Evolutionary conservation across 805 yeast genomes (phyloP), one percentile per base, ranked within the genome.

Genomic region (Candida namnaoensis): DNA sequence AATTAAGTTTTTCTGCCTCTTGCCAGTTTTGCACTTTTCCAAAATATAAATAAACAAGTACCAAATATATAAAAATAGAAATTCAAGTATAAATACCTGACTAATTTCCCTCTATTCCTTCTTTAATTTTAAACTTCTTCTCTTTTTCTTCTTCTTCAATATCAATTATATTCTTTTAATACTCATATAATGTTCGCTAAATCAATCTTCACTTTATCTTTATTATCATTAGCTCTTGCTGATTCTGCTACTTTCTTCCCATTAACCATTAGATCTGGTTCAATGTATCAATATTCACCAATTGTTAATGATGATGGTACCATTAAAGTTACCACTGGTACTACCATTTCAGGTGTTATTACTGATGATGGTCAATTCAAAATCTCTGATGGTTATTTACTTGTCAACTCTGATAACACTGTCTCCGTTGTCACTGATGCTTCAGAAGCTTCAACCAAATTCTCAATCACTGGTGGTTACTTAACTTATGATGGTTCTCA

Each of bases 191-290:
- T 26, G 28, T 8, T 26, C 28, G 28, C 28, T 8, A 34, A 57
- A 32, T 43, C 53, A 25, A 41, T 56, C 35, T 49, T 57, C 42
- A 45, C 55, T 38, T 41, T 62, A 30, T 46, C 56, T 37, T 55
- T 46, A 44, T 54, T 55, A 39, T 41, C 65, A 15, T 43, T 58
- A 27, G 55, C 58, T 38, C 42, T 53, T 34, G 69, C 69, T 33
- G 69, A 64, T 50, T 65, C 71, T 24, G 59, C 57, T 43, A 19
- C 50, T 13, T 65, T 66, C 45, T 65, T 64, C 44, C 38, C 60
- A 26, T 30, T 65, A n/a, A 42, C 57, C 33, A 56, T 65, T 44
- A 54, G 61, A 43, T 65, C 71, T 24, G 67, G 66, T 35, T 55
- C 67, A 36, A 38, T 41, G 35, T 52, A 61, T 50, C 69, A 65